phyloP scores from a whole-genome alignment of 805 yeast species.

The Candida ulmi region DNA sequence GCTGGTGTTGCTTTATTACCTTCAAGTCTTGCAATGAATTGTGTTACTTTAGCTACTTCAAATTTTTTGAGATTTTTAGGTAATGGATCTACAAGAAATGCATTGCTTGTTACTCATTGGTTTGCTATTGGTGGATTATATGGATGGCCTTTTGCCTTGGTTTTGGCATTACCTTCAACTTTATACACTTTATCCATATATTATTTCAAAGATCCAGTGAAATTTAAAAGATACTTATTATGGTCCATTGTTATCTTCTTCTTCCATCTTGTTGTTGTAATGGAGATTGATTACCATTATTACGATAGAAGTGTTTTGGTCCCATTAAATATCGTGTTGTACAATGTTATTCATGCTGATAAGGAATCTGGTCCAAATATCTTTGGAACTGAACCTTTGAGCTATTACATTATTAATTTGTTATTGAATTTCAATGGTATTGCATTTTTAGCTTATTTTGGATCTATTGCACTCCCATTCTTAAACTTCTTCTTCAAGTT shows the following conservation, averaged over 20 bases:
- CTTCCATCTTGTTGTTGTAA: conserved; percentile 23
- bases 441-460: conserved; percentile 35
- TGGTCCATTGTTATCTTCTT: conserved; percentile 21
- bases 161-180: conserved; percentile 56
- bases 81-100: conserved; percentile 11
- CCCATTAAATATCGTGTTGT: conserved; percentile 75
- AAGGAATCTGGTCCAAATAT: conserved; percentile 79
- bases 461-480: conserved; percentile 28
- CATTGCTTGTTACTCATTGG: conserved; percentile 33
- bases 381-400: conserved; percentile 79
- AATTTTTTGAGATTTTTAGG: conserved; percentile 27
- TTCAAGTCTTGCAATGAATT: conserved; percentile 66
- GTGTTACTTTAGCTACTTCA: conserved; percentile 40
- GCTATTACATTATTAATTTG: conserved; percentile 65
- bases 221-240: conserved; percentile 13
- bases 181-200: conserved; percentile 25
- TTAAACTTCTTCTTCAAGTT: conserved; percentile 11
- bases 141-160: conserved; percentile 90
- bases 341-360: conserved; percentile 68
- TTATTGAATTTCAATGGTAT: conserved; percentile 67
- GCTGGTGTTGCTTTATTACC: conserved; percentile 86
- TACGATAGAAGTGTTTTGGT: conserved; percentile 62
- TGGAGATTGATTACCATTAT: conserved; percentile 51
- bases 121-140: conserved; percentile 63
- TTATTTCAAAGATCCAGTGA: conserved; percentile 2